Base-by-base conservation (phyloP, 202 grass and related monocot genomes). In the Panicum virgatum region DNA sequence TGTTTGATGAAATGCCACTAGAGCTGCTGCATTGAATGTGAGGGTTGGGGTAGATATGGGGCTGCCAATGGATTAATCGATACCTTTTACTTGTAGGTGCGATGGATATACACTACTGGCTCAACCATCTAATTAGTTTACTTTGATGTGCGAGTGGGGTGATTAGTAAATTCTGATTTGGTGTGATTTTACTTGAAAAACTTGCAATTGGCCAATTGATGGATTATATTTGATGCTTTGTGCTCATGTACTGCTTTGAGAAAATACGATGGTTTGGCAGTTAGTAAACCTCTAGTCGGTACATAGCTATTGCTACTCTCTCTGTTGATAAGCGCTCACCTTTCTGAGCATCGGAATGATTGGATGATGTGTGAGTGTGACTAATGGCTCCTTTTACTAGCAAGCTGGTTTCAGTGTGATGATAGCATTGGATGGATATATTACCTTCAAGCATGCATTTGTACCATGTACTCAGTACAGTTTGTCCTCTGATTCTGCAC, bases 1-100 rank as follows among this genome's bases (percentile, higher is more conserved):
- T 84, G 76, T 78, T 89, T 72, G 86, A 82, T 60, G 80, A 84
- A 89, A 88, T 87, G 84, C 66, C 12, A 73, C 65, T 86, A 47
- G 67, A 79, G 7, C 50, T 60, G 5, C 34, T 61, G 14, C n/a
- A 56, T 59, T 45, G 12, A 12, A 23, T 10, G 44, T 76, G 42
- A 54, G 5, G 10, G 69, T 80, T 86, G n/a, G 32, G 43, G 20
- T 22, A 18, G 25, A 5, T 44, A 42, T 74, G 25, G 16, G 59
- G 60, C 63, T 52, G 1, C 48, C 34, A 22, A 11, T 74, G 3
- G 34, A 46, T 54, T 25, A 8, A 34, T 22, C 37, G 20, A 3
- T 15, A 72, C 69, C 29, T 3, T 79, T 29, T 25, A 4, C 64
- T 46, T 75, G 73, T 66, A 18, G n/a, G n/a, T 2, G n/a, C 13